phyloP scores from a whole-genome alignment of 1,139 yeast species.

The Maudiozyma humilis region DNA sequence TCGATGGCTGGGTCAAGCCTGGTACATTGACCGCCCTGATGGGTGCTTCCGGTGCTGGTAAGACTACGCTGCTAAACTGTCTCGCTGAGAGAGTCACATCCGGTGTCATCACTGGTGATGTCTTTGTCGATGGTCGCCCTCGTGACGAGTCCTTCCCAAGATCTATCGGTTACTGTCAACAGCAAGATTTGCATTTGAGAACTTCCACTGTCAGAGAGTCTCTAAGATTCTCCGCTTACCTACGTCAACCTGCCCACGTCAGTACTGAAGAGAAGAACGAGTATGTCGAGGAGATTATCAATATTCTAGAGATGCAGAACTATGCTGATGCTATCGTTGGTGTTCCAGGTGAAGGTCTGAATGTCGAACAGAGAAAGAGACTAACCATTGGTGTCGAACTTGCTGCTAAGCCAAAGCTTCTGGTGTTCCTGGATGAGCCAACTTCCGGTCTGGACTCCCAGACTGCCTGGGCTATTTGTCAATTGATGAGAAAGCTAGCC shows the following conservation, averaged over 20 bases:
- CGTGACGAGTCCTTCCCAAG: slow-evolving; percentile 71
- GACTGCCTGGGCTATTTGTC: slow-evolving; percentile 82
- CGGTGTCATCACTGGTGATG: slow-evolving; percentile 70
- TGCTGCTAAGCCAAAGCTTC: slow-evolving; percentile 76
- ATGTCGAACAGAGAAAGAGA: slow-evolving; percentile 80
- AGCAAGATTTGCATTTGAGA: slow-evolving; percentile 65
- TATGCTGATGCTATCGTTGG: slow-evolving; percentile 81
- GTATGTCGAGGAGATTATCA: slow-evolving; percentile 65
- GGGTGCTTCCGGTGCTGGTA: slow-evolving; percentile 90
- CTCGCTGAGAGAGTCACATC: slow-evolving; percentile 68
- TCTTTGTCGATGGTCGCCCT: slow-evolving; percentile 64
- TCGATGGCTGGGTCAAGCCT: slow-evolving; percentile 80
- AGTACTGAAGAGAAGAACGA: slow-evolving; percentile 52
- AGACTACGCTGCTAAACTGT: slow-evolving; percentile 67
- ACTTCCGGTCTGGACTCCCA: slow-evolving; percentile 90
- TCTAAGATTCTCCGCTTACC: slow-evolving; percentile 57
- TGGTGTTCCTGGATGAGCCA: slow-evolving; percentile 81
- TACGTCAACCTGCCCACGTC: slow-evolving; percentile 58
- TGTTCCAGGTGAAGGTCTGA: slow-evolving; percentile 69
- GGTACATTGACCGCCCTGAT: slow-evolving; percentile 66
- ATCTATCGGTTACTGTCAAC: slow-evolving; percentile 77
- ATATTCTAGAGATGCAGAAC: slow-evolving; percentile 58
- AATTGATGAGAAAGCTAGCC: slow-evolving; percentile 65
- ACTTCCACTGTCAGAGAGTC: slow-evolving; percentile 77
- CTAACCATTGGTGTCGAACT: slow-evolving; percentile 79